phyloP scores from a whole-genome alignment of 768 basidiomycete species.

The Auricularia sp. region DNA sequence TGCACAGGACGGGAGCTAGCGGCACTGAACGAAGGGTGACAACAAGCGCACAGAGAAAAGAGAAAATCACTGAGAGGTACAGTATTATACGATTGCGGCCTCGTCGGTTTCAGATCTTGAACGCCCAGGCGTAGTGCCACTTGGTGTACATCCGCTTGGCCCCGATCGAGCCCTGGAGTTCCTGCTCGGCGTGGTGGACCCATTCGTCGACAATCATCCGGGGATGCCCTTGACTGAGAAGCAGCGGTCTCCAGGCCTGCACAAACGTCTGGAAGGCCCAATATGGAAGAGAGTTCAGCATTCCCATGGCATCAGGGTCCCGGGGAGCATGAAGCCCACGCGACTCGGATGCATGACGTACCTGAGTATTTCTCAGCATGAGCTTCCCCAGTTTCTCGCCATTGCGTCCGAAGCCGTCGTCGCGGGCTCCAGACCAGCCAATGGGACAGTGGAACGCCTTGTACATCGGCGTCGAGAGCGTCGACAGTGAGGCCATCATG shows the following conservation, averaged over 20 bases:
- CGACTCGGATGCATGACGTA: conserved; percentile 17
- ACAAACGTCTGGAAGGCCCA: neutral
- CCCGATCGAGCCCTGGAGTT: neutral
- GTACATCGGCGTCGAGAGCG: neutral
- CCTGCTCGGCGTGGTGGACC: neutral
- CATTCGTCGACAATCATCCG: neutral
- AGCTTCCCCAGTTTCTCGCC: conserved; percentile 14
- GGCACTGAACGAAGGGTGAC: too few relatives aligned
- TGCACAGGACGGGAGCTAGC: too few relatives aligned
- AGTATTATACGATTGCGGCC: too few relatives aligned
- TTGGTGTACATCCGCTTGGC: neutral
- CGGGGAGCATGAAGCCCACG: conserved; percentile 29
- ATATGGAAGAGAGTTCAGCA: neutral
- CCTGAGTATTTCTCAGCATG: conserved; percentile 12
- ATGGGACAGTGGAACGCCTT: conserved; percentile 13
- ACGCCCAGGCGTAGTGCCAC: neutral
- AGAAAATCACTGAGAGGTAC: too few relatives aligned
- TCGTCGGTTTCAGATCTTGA: neutral
- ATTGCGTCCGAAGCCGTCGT: conserved; percentile 9
- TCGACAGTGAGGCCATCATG: neutral
- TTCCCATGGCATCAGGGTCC: neutral
- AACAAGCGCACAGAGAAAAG: too few relatives aligned
- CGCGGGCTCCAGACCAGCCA: conserved; percentile 12
- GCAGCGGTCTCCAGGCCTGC: neutral
- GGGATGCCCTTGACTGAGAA: neutral